Base-by-base conservation (phyloP, 805 yeast species). In the Yarrowia sp. region DNA sequence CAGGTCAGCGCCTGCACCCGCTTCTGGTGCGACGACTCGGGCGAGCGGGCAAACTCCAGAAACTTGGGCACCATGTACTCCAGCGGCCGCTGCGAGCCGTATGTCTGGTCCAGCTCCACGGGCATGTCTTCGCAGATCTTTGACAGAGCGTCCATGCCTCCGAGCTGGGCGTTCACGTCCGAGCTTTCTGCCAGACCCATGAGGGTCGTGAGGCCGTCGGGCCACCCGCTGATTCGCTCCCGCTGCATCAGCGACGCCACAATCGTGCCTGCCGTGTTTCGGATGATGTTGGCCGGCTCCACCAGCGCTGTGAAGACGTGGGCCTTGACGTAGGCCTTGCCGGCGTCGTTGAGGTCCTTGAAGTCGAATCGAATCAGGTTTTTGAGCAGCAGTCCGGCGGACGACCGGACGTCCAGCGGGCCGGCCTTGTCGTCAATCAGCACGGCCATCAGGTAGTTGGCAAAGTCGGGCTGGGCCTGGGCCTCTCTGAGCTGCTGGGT, bases 71-170 rank as follows among this genome's bases (percentile, higher is more conserved):
- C 82, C 80, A 94, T 81, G 68, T 82, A 84, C 66, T 85, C 86
- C 70, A 89, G 79, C 0, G 97, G 97, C 67, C 87, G 79, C 68
- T 85, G 84, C 5, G 90, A 89, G 67, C 84, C 81, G 77, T 86
- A 85, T 69, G 87, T 89, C 61, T 82, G 77, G 74, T 91, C 92
- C 69, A 95, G 83, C 43, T 84, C 78, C 55, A 80, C 79, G 9
- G 87, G 86, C 34, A 91, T 86, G 78, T 95, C 99, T 76, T 95
- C 99, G 80, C 97, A 91, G 63, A 95, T 89, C 76, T 93, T 92
- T 44, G 89, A 82, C 69, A 95, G 80, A 0, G 98, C 93, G 71
- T 89, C 83, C 77, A 91, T 85, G 0, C 96, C 90, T 49, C 95
- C 93, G 72, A 88, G 92, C 74, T 85, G 87, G 4, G 85, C 79